Evolutionary conservation across 2,329 filamentous ascomycete genomes (phyloP).

Genomic region (Pseudogymnoascus verrucosus): DNA sequence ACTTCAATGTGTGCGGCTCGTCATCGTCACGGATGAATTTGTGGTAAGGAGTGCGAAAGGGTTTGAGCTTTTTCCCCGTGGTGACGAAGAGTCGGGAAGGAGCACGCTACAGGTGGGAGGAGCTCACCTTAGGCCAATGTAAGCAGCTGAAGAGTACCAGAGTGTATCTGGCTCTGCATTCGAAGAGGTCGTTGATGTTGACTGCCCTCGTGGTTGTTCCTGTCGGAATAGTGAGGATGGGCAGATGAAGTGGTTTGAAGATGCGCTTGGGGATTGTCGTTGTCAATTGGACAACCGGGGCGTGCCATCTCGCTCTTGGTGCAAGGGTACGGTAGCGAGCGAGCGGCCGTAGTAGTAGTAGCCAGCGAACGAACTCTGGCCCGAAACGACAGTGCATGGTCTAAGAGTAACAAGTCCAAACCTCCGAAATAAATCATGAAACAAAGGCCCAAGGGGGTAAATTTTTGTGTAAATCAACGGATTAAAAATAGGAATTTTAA

Average conservation of each 20-base stretch:
- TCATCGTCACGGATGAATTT: background rate
- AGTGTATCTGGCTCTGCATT: constrained; percentile 4
- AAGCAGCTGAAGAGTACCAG: background rate
- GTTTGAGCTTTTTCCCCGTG: constrained; percentile 4
- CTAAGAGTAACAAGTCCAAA: background rate
- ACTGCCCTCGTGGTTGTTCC: constrained; percentile 5
- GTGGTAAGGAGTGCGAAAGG: background rate
- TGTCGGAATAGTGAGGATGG: constrained; percentile 5
- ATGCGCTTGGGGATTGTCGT: constrained; percentile 8
- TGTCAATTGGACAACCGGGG: constrained; percentile 5
- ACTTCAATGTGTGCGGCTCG: background rate
- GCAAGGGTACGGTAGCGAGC: constrained; percentile 6
- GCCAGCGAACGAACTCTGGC: constrained; percentile 7
- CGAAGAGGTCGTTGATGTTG: background rate
- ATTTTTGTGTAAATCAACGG: background rate
- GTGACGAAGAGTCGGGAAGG: constrained; percentile 2
- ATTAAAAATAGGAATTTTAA: constrained; percentile 1
- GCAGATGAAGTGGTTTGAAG: constrained; percentile 7
- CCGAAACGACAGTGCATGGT: constrained; percentile 7
- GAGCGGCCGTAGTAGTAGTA: background rate
- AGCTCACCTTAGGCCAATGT: constrained; percentile 5
- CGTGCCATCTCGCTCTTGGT: constrained; percentile 7
- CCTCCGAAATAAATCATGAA: constrained; percentile 1
- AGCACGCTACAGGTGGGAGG: background rate
- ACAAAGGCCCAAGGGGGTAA: background rate